Evolutionary conservation across 495 filamentous ascomycete genomes (phyloP), one percentile per base, ranked within the genome.

Genomic region (Xylaria curta): DNA sequence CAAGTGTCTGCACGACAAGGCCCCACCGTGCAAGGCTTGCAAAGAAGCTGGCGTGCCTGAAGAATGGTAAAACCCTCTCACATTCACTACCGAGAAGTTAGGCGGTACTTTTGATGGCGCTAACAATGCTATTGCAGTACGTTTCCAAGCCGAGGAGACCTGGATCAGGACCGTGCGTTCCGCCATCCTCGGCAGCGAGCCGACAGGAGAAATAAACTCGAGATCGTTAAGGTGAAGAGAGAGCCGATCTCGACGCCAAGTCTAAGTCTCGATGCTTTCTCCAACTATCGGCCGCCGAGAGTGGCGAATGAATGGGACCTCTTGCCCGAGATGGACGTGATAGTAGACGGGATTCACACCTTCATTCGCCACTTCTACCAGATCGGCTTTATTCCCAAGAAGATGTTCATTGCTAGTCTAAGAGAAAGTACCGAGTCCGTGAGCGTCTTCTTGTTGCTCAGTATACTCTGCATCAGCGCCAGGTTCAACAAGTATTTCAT

Each of bases 371-470:
- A 85, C 73, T 86, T 84, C 72, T 86, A 84, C 70, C 84, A 86
- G 76, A 77, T 86, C 12, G 85, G 85, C 31, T 87, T 87, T 71
- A 84, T 87, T 36, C 85, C 83, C 7, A 87, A 86, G 78, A 78
- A 82, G 69, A 70, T 78, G 68, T 87, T 87, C 54, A 78, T 82
- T 7, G 76, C 81, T 58, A 77, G 78, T 4, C 79, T 87, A 26
- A 72, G 75, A 49, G 81, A 80, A 17, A 81, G 82, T 47, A 77
- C 78, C 49, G 75, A 80, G 17, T 80, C 81, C 40, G 75, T 85
- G 71, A 86, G 82, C 76, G 78, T 81, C 26, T 87, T 87, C 69
- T 80, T 86, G 36, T 74, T 86, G 60, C 74, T 87, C 8, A 78
- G 80, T 21, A 80, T 87, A 44, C 78, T 87, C 38, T 82, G 84